phyloP scores from a whole-genome alignment of 1,284 basidiomycete species.

The Marasmius oreades region DNA sequence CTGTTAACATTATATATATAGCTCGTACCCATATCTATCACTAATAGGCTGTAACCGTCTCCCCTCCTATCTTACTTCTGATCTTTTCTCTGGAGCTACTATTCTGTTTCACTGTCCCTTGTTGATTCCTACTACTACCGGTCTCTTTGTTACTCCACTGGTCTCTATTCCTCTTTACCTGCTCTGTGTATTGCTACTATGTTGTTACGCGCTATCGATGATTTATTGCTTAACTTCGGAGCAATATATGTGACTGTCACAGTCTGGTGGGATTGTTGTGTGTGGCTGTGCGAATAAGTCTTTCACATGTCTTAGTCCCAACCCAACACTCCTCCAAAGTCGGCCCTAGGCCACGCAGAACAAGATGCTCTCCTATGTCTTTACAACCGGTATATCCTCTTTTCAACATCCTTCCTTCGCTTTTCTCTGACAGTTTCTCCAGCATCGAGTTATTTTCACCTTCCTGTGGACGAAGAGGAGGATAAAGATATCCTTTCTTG shows the following conservation, averaged over 20 bases:
- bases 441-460: constrained; percentile 59
- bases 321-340: constrained; percentile 15
- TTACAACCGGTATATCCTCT: constrained; percentile 42
- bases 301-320: not conserved
- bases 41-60: constrained; percentile 16
- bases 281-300: no score
- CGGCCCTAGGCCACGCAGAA: constrained; percentile 6
- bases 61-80: constrained; percentile 37
- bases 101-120: constrained; percentile 8
- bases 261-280: no score
- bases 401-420: constrained; percentile 1
- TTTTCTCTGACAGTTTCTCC: not conserved
- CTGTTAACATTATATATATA: constrained; percentile 15
- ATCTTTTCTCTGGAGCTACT: constrained; percentile 10
- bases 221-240: constrained; percentile 24
- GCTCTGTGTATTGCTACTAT: constrained; percentile 36
- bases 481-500: constrained; percentile 42
- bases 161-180: constrained; percentile 15
- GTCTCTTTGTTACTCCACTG: constrained; percentile 6
- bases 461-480: constrained; percentile 57
- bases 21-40: constrained; percentile 21
- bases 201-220: constrained; percentile 48
- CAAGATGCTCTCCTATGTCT: constrained; percentile 55
- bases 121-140: constrained; percentile 8
- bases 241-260: no score